These are phyloP conservation scores for Dactylellina drechsleri DNA, from an alignment of 2,329 filamentous ascomycete genomes.

Conservation along the genomic window DNA sequence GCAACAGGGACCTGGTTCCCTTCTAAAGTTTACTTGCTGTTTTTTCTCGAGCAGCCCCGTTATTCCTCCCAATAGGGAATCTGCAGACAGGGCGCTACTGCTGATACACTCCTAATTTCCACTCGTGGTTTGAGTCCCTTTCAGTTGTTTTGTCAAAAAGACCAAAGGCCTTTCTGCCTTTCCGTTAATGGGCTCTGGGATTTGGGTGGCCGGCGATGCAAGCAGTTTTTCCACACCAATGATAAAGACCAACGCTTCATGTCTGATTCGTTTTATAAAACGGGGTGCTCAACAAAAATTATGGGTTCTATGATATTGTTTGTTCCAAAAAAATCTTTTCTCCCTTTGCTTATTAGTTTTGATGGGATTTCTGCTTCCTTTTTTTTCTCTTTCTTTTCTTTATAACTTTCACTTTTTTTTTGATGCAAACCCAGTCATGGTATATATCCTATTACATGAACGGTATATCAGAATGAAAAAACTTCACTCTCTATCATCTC, in stretches of 20 bases:
- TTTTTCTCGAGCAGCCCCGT: slow-evolving; percentile 43
- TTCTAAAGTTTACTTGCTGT: slow-evolving; percentile 44
- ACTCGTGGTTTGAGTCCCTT: slow-evolving; percentile 53
- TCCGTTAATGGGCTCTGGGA: slow-evolving; percentile 34
- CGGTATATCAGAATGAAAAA: slow-evolving; percentile 55
- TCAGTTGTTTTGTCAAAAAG: slow-evolving; percentile 45
- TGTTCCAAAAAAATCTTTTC: slow-evolving; percentile 36
- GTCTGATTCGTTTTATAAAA: slow-evolving; percentile 53
- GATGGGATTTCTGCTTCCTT: slow-evolving; percentile 50
- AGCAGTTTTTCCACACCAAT: slow-evolving; percentile 45
- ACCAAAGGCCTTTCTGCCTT: slow-evolving; percentile 49
- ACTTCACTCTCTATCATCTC: slow-evolving; percentile 51
- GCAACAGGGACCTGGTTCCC: slow-evolving; percentile 47
- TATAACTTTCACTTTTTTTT: slow-evolving; percentile 17
- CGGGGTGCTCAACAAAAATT: slow-evolving; percentile 51
- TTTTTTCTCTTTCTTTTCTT: slow-evolving; percentile 22
- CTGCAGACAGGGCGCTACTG: slow-evolving; percentile 48
- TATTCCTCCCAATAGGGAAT: slow-evolving; percentile 46
- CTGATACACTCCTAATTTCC: slow-evolving; percentile 54
- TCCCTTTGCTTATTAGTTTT: slow-evolving; percentile 50
- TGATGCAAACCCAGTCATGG: slow-evolving; percentile 37
- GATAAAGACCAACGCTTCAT: slow-evolving; percentile 39
- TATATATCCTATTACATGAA: slow-evolving; percentile 55
- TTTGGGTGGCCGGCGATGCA: slow-evolving; percentile 42
- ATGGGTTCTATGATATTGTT: slow-evolving; percentile 49